Base-by-base conservation (phyloP, 805 yeast species). In the Yamadazyma endophytica region DNA sequence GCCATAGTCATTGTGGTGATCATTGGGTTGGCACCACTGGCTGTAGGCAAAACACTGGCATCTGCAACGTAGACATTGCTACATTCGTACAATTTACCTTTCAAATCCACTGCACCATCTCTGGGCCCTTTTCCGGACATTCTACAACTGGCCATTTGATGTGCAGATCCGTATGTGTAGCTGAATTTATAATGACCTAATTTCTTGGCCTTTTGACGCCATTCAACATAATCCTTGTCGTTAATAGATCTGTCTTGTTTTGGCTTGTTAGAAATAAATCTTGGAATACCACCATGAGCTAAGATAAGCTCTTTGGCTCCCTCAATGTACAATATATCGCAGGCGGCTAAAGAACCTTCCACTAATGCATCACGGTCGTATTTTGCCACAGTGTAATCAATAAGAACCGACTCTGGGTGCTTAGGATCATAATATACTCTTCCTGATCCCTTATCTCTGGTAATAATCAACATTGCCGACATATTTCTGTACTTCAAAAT, bases 11-110 rank as follows among this genome's bases (percentile, higher is more conserved):
- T 61, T 21, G 68, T 58, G 2, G 71, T 29, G 18, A 72, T 52
- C 79, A 73, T 73, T 6, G 79, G 77, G 42, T 73, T 73, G 23
- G 64, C 74, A 3, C 79, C 79, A 19, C 71, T 62, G 0, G 78
- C 77, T 1, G 71, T 52, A 5, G 78, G 78, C 55, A 72, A 52
- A 6, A 61, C 65, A 38, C 73, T 64, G 4, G 74, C 61, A 43
- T 73, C 79, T 4, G 74, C 71, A 12, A 73, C 68, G 37, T 58
- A 68, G 18, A 73, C 61, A 42, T 73, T 69, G 24, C 54, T 48
- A 42, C 73, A 61, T 40, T 73, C 79, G 45, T 56, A 70, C 11
- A 72, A 57, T 25, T 59, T 64, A 12, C 77, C 79, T 9, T 49
- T 52, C 6, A 40, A 43, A 35, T 68, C 70, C 24, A 63, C 61